These are phyloP conservation scores for Symmetrospora coprosmae DNA, from an alignment of 768 basidiomycete genomes.

Conservation along the genomic window DNA sequence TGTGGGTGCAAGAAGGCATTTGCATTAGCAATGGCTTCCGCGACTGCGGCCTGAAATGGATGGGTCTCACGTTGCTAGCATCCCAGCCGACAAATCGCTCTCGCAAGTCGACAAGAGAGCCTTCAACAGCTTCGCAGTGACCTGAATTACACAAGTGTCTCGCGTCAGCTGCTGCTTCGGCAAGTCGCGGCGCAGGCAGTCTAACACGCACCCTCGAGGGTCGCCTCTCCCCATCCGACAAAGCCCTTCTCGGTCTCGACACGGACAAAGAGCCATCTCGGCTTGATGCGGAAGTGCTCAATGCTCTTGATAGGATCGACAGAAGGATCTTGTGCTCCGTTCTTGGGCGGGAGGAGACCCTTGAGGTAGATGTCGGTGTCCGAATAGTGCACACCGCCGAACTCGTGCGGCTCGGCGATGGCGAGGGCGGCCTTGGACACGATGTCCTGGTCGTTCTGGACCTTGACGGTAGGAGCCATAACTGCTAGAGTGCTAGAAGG, in stretches of 20 bases:
- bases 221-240: constrained; percentile 62
- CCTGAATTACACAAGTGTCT: constrained; percentile 22
- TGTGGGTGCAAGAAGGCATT: not conserved
- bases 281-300: constrained; percentile 51
- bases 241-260: constrained; percentile 52
- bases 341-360: constrained; percentile 19
- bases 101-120: constrained; percentile 49
- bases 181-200: too few relatives aligned
- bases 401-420: not conserved
- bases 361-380: constrained; percentile 21
- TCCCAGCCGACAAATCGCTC: constrained; percentile 51
- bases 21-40: not conserved
- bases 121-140: constrained; percentile 61
- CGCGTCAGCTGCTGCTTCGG: too few relatives aligned
- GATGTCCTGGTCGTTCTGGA: not conserved
- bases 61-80: constrained; percentile 38
- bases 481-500: too few relatives aligned
- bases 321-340: constrained; percentile 25
- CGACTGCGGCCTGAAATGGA: not conserved
- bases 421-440: not conserved
- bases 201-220: constrained; percentile 45
- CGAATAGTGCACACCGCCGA: constrained; percentile 7
- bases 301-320: constrained; percentile 34
- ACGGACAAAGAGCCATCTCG: constrained; percentile 59
- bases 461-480: not conserved